Base-by-base conservation (phyloP, 2,329 filamentous ascomycete species). In the Fusarium nisikadoi region DNA sequence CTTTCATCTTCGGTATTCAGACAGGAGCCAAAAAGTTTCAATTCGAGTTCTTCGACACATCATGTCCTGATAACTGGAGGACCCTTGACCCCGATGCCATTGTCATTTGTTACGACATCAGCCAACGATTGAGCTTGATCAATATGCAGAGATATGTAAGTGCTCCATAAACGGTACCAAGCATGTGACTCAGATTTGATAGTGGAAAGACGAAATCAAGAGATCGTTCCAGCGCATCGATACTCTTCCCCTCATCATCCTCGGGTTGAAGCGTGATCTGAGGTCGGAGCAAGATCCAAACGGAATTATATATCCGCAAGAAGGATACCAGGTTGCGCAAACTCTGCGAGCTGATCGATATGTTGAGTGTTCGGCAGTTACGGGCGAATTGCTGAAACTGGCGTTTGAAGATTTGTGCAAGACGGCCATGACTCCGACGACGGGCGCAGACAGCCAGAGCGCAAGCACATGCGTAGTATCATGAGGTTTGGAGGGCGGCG, bases 61-160 rank as follows among this genome's bases (percentile, higher is more conserved):
- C 86, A 13, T 85, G 84, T 73, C 88, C 89, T 8, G 85, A 88
- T 29, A 87, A 84, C 76, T 91, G 89, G 89, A 85, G 82, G 50
- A 81, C 87, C n/a, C 81, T 90, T 23, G 83, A 84, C 19, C 89
- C 89, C 1, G 86, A 91, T 77, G 80, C 91, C 35, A 80, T 90
- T 55, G 81, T 90, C 33, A 80, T 91, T 64, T 91, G 89, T 79
- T 91, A 88, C 75, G 89, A 90, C 75, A 89, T 91, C 75, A 88
- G 86, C 79, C 86, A 87, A 69, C 84, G 89, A 45, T 77, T 87
- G 46, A 89, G 84, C 73, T 83, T 91, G 58, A 85, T 89, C 73
- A 88, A 90, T 75, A 84, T 90, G 82, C 85, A 88, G 77, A 81
- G 84, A 80, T 80, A 86, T 75, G 89, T 90, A 65, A 70, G 86